These are phyloP conservation scores for Tolypocladium sp. DNA, from an alignment of 2,329 filamentous ascomycete genomes.

Conservation along the genomic window DNA sequence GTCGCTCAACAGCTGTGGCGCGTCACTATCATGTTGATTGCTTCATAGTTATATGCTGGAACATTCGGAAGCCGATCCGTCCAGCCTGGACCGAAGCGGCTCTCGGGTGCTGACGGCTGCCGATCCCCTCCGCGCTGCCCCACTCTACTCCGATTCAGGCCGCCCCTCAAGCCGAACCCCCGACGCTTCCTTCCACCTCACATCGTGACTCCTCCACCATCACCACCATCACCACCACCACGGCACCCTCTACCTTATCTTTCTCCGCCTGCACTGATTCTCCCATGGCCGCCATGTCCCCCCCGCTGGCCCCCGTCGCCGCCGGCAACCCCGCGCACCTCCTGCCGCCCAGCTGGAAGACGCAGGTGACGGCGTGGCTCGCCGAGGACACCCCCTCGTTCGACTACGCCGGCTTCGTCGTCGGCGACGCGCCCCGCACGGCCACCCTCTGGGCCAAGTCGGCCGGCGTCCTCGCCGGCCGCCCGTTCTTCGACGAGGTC, in stretches of 20 bases:
- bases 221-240: background rate
- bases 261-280: no score
- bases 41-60: background rate
- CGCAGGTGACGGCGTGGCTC: constrained; percentile 73
- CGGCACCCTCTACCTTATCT: background rate
- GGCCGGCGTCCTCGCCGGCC: constrained; percentile 75
- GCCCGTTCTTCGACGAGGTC: constrained; percentile 92
- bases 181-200: background rate
- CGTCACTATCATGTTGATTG: background rate
- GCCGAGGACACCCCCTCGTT: constrained; percentile 94
- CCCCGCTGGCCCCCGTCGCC: background rate
- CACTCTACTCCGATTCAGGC: background rate
- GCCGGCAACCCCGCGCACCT: constrained; percentile 51
- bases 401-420: constrained; percentile 95
- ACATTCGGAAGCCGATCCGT: background rate
- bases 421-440: constrained; percentile 58
- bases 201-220: background rate
- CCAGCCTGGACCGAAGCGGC: background rate
- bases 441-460: constrained; percentile 63
- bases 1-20: background rate
- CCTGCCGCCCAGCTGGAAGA: constrained; percentile 78
- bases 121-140: background rate
- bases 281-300: constrained; percentile 1
- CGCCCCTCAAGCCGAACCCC: background rate
- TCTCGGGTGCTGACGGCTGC: background rate